A percentile compares a stretch with the other conserved stretches of the same genome.
These are phyloP conservation scores for Wickerhamiella infanticola DNA, from an alignment of 1,139 yeast species.

Conservation along the genomic window DNA sequence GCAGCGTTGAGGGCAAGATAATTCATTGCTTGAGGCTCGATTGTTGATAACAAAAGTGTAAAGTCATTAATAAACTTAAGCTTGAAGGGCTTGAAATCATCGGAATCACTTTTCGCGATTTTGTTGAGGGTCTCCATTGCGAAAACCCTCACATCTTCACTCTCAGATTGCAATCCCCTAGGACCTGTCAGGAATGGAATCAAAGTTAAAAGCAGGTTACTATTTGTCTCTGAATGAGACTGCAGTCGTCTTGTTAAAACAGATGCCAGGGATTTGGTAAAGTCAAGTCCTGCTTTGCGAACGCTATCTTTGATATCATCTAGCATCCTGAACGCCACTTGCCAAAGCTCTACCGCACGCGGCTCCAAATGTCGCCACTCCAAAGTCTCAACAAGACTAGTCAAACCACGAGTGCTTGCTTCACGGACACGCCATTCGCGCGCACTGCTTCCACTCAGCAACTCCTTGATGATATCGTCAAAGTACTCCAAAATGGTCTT, in stretches of 20 bases:
- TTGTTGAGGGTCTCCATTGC: conserved; percentile 60
- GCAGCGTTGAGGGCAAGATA: conserved; percentile 79
- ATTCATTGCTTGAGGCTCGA: conserved; percentile 84
- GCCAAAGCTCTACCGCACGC: conserved; percentile 43
- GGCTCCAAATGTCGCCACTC: conserved; percentile 6
- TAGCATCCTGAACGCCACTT: conserved; percentile 72
- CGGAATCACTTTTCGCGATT: conserved; percentile 47
- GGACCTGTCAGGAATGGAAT: conserved; percentile 71
- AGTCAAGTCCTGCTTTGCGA: conserved; percentile 56
- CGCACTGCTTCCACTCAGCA: conserved; percentile 55
- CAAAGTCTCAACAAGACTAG: conserved; percentile 36
- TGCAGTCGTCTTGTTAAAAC: conserved; percentile 41
- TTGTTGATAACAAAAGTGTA: conserved; percentile 57
- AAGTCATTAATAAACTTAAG: conserved; percentile 58
- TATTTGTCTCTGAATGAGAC: conserved; percentile 20
- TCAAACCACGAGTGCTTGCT: conserved; percentile 65
- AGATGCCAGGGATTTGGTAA: conserved; percentile 54
- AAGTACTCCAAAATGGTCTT: conserved; percentile 40
- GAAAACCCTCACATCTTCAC: conserved; percentile 68
- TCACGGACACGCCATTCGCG: conserved; percentile 92
- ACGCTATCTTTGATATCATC: conserved; percentile 95
- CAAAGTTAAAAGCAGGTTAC: conserved; percentile 35
- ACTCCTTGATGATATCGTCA: conserved; percentile 45
- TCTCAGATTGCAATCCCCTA: conserved; percentile 68
- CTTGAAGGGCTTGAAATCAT: conserved; percentile 49